A percentile compares a stretch with the other conserved stretches of the same genome.
These are phyloP conservation scores for Cladosporium sp. DNA, from an alignment of 2,329 filamentous ascomycete species.

Conservation along the genomic window DNA sequence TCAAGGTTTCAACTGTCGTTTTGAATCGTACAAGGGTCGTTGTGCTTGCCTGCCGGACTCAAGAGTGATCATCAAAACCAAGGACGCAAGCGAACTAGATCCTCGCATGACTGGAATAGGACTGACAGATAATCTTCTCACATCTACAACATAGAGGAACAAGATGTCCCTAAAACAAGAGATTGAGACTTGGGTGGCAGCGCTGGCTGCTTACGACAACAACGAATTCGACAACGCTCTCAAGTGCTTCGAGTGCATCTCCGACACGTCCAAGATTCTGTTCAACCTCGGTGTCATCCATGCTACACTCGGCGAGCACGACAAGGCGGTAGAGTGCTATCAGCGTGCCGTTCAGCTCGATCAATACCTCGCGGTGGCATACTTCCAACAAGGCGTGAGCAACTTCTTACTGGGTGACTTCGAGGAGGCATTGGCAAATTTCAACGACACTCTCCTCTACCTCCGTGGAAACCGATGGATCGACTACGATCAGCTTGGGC, in stretches of 20 bases:
- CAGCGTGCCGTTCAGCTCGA: slow-evolving; percentile 86
- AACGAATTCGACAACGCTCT: slow-evolving; percentile 93
- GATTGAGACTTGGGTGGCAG: slow-evolving; percentile 97
- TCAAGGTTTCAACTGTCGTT: slow-evolving; percentile 6
- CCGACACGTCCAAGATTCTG: slow-evolving; percentile 94
- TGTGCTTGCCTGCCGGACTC: too few relatives aligned
- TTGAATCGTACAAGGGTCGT: not conserved
- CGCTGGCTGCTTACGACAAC: slow-evolving; percentile 88
- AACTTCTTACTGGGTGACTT: slow-evolving; percentile 97
- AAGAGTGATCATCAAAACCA: too few relatives aligned
- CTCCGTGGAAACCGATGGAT: slow-evolving; percentile 94
- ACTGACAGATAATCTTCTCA: not conserved
- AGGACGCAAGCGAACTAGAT: too few relatives aligned
- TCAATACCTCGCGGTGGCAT: slow-evolving; percentile 93
- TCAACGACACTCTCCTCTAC: slow-evolving; percentile 95
- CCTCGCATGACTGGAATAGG: slow-evolving; percentile 1
- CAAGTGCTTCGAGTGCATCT: slow-evolving; percentile 75
- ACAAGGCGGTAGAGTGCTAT: slow-evolving; percentile 92
- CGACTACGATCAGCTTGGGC: slow-evolving; percentile 91
- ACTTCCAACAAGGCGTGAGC: slow-evolving; percentile 97
- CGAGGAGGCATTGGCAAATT: slow-evolving; percentile 93
- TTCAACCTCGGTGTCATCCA: slow-evolving; percentile 99
- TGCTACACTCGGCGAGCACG: slow-evolving; percentile 91
- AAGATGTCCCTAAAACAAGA: slow-evolving; percentile 61
- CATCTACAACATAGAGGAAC: not conserved